Evolutionary conservation across 2,329 filamentous ascomycete genomes (phyloP).

Genomic region (Neofusicoccum ribis): DNA sequence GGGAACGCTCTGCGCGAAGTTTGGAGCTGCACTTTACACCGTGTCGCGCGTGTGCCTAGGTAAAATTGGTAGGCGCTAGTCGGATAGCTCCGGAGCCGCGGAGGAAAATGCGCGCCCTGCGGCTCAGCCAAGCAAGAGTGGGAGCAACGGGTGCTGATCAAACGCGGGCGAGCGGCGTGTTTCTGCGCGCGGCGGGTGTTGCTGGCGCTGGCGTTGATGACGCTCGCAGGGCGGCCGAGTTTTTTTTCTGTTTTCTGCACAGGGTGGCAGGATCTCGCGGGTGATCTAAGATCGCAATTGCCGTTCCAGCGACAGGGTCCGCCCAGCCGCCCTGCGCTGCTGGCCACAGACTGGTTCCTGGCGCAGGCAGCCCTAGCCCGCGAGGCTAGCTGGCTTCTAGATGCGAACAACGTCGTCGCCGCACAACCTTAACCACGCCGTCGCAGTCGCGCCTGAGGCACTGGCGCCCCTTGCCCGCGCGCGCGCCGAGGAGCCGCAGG

Average conservation of each 20-base stretch:
- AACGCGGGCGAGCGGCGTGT: slow-evolving; percentile 7
- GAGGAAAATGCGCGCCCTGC: slow-evolving; percentile 10
- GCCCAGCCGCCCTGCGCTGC: background rate
- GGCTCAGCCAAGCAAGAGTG: slow-evolving; percentile 12
- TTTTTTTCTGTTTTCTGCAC: slow-evolving; percentile 1
- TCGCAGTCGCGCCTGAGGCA: background rate
- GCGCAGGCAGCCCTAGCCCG: background rate
- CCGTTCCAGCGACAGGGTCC: slow-evolving; percentile 6
- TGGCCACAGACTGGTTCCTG: background rate
- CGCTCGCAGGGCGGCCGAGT: background rate
- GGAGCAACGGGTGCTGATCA: background rate
- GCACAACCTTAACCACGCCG: background rate
- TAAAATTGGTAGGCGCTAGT: slow-evolving; percentile 18
- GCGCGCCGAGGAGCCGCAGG: background rate
- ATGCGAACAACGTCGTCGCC: background rate
- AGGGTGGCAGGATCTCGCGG: background rate
- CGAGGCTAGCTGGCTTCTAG: background rate
- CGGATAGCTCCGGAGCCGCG: slow-evolving; percentile 17
- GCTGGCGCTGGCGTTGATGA: background rate
- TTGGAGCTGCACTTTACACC: slow-evolving; percentile 7
- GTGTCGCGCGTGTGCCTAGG: slow-evolving; percentile 11
- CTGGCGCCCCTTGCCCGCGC: too few species aligned
- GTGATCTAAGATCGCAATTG: slow-evolving; percentile 15
- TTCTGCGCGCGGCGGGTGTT: background rate
- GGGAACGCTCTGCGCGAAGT: slow-evolving; percentile 3